A percentile compares a stretch with the other conserved stretches of the same genome.
phyloP scores from a whole-genome alignment of 768 basidiomycete species.

The Pleurotus ostreatus region DNA sequence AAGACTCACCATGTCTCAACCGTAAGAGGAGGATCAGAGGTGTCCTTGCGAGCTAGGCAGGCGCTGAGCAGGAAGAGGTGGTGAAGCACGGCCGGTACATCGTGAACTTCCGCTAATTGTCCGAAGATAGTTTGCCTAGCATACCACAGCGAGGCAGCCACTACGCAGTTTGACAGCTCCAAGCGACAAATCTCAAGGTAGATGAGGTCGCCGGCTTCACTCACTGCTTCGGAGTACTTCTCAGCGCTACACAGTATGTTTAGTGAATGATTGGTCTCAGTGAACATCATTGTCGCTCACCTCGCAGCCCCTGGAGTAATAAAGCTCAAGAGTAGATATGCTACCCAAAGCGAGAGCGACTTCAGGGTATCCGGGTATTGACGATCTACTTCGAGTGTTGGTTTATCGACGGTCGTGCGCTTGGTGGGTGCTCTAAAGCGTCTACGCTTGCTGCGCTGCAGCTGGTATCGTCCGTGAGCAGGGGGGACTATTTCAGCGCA shows the following conservation, averaged over 20 bases:
- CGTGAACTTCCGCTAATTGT: neutral
- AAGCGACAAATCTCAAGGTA: conserved; percentile 1
- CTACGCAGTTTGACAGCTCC: neutral
- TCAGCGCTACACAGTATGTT: too few species aligned
- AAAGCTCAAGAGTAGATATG: neutral
- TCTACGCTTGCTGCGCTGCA: neutral
- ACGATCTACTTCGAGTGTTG: neutral
- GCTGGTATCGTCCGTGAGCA: neutral
- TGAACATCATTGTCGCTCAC: too few species aligned
- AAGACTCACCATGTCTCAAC: neutral
- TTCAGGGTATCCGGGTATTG: neutral
- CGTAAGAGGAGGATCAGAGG: neutral
- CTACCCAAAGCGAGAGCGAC: neutral
- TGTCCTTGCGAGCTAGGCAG: neutral
- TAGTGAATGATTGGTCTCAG: too few species aligned
- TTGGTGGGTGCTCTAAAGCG: neutral
- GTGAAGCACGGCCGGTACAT: neutral
- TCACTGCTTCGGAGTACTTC: too few species aligned
- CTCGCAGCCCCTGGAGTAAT: neutral
- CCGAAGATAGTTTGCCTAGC: neutral
- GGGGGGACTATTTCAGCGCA: neutral
- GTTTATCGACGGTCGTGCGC: neutral
- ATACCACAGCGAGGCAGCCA: neutral
- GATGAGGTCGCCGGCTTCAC: neutral
- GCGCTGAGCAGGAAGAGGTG: neutral